Base-by-base conservation (phyloP, 257 asterid species). In the Nicotiana knightiana region DNA sequence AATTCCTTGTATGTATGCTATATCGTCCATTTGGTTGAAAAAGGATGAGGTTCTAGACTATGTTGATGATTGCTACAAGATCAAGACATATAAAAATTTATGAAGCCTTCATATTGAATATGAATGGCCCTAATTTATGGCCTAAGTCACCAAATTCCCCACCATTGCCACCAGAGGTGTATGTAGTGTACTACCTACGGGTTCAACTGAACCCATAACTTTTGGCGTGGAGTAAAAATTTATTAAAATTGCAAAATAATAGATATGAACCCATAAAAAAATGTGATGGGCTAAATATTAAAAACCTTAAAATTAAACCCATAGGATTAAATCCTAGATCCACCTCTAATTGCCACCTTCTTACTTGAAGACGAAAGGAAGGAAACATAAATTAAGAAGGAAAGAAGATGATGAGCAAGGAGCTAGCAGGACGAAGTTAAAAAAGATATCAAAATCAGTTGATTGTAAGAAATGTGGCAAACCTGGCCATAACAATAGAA, bases 1-100 rank as follows among this genome's bases (percentile, higher is more conserved):
- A 2, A 68, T 83, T 54, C 76, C 85, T 3, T 81, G 81, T 32
- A 43, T 12, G 65, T 76, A 85, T 81, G 82, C 66, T 13, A 39
- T 15, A 65, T 9, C 0, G 5, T 5, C 10, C 8, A 64, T 28
- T 64, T 64, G n/a, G 70, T 28, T 28, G 43, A 64, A 26, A 24
- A 77, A 15, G 9, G 43, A 77, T 9, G 61, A 15, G 0, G 73
- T 83, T 9, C 68, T 18, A 28, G 70, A 83, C 53, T 77, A 65
- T 53, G 79, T 83, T 6, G 62, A 83, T 21, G 79, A 77, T 6
- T 81, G 82, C 46, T 81, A 85, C 37, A n/a, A 30, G 8, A 16
- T 17, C 5, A 21, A 51, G 0, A 26, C 67, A 46, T 81, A 28
- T 18, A 61, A 65, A 48, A 26, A 58, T 18, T 7, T 81, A 81